Base-by-base conservation (phyloP, 768 basidiomycete species). In the Hygrophorus pudorinus region DNA sequence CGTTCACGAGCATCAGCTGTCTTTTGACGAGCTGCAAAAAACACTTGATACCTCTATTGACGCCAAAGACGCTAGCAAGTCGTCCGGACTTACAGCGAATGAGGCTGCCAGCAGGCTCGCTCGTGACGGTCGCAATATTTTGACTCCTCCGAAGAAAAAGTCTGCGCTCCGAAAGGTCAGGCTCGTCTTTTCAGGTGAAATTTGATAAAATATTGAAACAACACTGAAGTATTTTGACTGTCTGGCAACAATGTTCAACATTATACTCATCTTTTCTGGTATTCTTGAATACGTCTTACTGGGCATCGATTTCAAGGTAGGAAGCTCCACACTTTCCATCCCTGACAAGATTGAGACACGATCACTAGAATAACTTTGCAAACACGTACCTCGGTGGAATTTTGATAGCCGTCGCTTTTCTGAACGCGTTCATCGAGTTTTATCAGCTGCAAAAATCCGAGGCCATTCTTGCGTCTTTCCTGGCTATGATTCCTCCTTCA, bases 401-500 rank as follows among this genome's bases (percentile, higher is more conserved):
- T 56, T 65, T 82, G 46, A 81, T 82, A 42, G 65, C 64, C 16
- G 79, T 82, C 16, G 79, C 80, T 12, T 79, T 83, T 58, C 58
- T 81, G 46, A 83, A 83, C 50, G 81, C 79, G 5, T 72, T 72
- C 49, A 80, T 83, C 56, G 81, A 83, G 56, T 83, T 78, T 57
- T 73, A 73, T 56, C 81, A 83, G 63, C 70, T 81, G 24, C 81
- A 83, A 61, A 83, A 81, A 53, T 80, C 79, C 7, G 81, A 81
- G 55, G 78, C 79, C 31, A 83, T 83, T 51, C 66, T 83, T 3
- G 79, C 79, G 3, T 79, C 77, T 2, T 83, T 83, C 64, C 64
- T 83, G 28, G 81, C 81, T 8, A 77, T 83, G 78, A 83, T 83
- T 40, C 81, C 81, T 12, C 81, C 81, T 0, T 68, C 76, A 6